phyloP scores from a whole-genome alignment of 495 filamentous ascomycete genomes.

The Penicillium herquei region DNA sequence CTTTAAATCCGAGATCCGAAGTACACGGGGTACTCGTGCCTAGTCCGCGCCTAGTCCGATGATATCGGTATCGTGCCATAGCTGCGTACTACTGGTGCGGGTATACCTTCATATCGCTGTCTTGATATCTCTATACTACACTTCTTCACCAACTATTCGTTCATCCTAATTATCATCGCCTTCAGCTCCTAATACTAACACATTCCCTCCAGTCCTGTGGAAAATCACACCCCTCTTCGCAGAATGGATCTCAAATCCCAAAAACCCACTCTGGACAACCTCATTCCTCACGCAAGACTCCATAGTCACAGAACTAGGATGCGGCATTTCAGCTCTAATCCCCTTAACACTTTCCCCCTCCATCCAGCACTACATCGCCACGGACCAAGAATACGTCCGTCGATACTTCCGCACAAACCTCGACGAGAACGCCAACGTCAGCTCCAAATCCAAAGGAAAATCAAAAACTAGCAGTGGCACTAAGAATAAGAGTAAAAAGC shows the following conservation, averaged over 20 bases:
- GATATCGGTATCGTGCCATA: too few relatives aligned
- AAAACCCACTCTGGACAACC: constrained; percentile 62
- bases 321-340: constrained; percentile 77
- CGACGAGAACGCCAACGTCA: constrained; percentile 49
- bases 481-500: constrained; percentile 10
- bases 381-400: constrained; percentile 84
- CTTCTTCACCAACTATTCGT: not conserved
- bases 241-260: constrained; percentile 67
- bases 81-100: too few relatives aligned
- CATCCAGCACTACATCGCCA: constrained; percentile 70
- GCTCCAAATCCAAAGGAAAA: constrained; percentile 3
- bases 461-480: constrained; percentile 22
- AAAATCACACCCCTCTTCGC: constrained; percentile 87
- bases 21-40: too few relatives aligned
- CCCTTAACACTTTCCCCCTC: constrained; percentile 61
- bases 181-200: not conserved
- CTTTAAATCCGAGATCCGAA: not conserved
- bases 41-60: too few relatives aligned
- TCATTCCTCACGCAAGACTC: constrained; percentile 55
- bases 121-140: too few relatives aligned
- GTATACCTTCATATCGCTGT: too few relatives aligned
- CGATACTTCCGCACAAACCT: constrained; percentile 75
- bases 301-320: constrained; percentile 77
- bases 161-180: not conserved
- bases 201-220: constrained; percentile 65